phyloP scores from a whole-genome alignment of 2,329 filamentous ascomycete genomes.

The Malbranchea cinnamomea region DNA sequence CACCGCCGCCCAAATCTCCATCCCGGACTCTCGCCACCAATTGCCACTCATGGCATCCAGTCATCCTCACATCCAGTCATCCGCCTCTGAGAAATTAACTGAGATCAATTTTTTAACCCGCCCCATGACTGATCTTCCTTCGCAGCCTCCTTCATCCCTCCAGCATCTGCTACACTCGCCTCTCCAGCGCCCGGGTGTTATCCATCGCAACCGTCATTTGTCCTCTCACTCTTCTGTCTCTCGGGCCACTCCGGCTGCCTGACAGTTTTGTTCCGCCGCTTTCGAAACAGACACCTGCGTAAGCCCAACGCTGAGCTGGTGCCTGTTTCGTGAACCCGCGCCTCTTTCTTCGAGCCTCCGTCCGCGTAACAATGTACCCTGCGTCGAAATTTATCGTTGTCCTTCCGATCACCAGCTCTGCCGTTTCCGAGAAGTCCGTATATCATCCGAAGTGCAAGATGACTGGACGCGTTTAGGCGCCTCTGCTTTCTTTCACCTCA shows the following conservation, averaged over 20 bases:
- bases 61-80: too few species aligned
- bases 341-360: constrained; percentile 1
- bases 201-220: background rate
- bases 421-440: constrained; percentile 7
- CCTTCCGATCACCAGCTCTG: constrained; percentile 9
- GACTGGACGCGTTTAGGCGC: constrained; percentile 4
- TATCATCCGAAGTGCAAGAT: background rate
- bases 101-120: too few species aligned
- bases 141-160: too few species aligned
- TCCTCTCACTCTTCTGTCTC: background rate
- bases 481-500: constrained; percentile 6
- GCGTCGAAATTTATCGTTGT: constrained; percentile 2
- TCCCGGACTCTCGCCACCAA: too few species aligned
- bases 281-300: constrained; percentile 7
- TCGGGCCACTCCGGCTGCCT: background rate
- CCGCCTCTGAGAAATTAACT: too few species aligned
- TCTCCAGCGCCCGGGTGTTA: background rate
- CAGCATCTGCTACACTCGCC: background rate
- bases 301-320: constrained; percentile 9
- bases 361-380: constrained; percentile 7
- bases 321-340: constrained; percentile 6
- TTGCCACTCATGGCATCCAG: too few species aligned
- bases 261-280: background rate
- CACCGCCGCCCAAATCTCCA: too few species aligned
- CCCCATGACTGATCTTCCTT: too few species aligned